Percentiles rank a stretch among this genome's conserved stretches.
These are phyloP conservation scores for Brasilioporus rufonigricans DNA, from an alignment of 768 basidiomycete genomes.

Conservation along the genomic window DNA sequence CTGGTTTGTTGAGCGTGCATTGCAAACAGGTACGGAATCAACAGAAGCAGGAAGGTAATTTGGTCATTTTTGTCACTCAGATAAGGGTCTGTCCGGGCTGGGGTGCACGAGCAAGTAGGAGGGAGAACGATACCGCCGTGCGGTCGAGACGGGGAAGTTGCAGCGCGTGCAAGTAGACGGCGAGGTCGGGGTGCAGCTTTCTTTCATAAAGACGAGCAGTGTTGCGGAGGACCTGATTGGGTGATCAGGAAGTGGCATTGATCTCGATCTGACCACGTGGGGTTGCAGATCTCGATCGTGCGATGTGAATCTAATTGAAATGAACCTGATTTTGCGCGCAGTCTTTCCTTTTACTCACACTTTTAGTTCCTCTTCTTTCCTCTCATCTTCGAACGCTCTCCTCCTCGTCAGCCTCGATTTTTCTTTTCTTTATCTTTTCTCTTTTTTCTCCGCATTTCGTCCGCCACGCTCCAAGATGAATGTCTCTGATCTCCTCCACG, in stretches of 20 bases:
- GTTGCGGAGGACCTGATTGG: neutral
- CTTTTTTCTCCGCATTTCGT: neutral
- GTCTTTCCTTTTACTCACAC: slow-evolving; percentile 29
- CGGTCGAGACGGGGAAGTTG: no score
- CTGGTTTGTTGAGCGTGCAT: neutral
- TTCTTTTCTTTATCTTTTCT: neutral
- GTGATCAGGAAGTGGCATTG: slow-evolving; percentile 14
- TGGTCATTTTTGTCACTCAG: neutral
- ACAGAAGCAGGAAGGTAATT: neutral
- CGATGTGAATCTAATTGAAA: slow-evolving; percentile 35
- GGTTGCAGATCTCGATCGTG: slow-evolving; percentile 29
- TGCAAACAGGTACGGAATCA: neutral
- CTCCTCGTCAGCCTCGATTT: slow-evolving; percentile 3
- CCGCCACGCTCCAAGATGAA: slow-evolving; percentile 45
- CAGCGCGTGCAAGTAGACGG: neutral
- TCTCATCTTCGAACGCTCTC: slow-evolving; percentile 20
- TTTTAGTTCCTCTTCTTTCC: slow-evolving; percentile 27
- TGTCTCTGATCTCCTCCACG: slow-evolving; percentile 65
- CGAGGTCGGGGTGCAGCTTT: neutral
- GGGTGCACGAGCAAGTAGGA: no score
- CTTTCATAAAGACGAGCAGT: no score
- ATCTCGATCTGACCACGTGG: slow-evolving; percentile 35
- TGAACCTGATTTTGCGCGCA: slow-evolving; percentile 31
- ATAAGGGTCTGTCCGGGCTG: neutral
- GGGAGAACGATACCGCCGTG: no score